Evolutionary conservation across 169 alveolate genomes (phyloP).

Genomic region (Cryptosporidium andersoni): DNA sequence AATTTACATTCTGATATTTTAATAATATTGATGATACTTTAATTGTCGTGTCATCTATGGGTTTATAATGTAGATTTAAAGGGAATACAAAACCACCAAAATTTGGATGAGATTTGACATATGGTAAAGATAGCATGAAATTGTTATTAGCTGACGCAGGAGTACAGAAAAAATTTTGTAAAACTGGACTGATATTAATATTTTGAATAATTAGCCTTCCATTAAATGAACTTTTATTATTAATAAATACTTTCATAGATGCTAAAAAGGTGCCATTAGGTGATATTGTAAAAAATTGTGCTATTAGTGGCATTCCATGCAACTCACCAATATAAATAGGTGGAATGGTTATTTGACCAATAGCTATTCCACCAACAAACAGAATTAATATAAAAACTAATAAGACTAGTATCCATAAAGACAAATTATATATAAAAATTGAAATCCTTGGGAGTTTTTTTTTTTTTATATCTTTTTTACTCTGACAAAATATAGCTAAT

Average conservation of each 20-base stretch:
- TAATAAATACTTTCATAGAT: constrained; percentile 27
- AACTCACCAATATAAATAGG: constrained; percentile 59
- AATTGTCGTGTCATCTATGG: constrained; percentile 14
- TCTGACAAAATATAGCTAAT: constrained; percentile 9
- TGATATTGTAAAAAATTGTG: constrained; percentile 45
- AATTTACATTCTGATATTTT: constrained; percentile 9
- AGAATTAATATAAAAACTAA: constrained; percentile 51
- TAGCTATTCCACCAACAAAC: constrained; percentile 68
- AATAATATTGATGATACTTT: constrained; percentile 4
- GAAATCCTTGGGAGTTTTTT: constrained; percentile 50
- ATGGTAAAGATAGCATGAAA: constrained; percentile 1
- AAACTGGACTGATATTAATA: constrained; percentile 35
- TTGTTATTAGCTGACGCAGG: constrained; percentile 34
- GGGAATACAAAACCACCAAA: constrained; percentile 51
- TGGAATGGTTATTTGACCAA: constrained; percentile 68
- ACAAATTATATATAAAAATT: constrained; percentile 22
- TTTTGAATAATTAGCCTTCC: constrained; percentile 49
- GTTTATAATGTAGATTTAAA: constrained; percentile 5
- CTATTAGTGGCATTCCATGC: constrained; percentile 43
- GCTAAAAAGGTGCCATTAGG: constrained; percentile 48
- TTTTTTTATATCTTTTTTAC: constrained; percentile 16
- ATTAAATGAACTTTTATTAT: constrained; percentile 42
- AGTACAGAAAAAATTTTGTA: constrained; percentile 26
- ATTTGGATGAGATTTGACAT: constrained; percentile 10
- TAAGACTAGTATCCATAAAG: constrained; percentile 19